Percentiles rank a stretch among this genome's conserved stretches.
Evolutionary conservation across 2,329 filamentous ascomycete species (phyloP).

Genomic region (Colletotrichum coccodes): DNA sequence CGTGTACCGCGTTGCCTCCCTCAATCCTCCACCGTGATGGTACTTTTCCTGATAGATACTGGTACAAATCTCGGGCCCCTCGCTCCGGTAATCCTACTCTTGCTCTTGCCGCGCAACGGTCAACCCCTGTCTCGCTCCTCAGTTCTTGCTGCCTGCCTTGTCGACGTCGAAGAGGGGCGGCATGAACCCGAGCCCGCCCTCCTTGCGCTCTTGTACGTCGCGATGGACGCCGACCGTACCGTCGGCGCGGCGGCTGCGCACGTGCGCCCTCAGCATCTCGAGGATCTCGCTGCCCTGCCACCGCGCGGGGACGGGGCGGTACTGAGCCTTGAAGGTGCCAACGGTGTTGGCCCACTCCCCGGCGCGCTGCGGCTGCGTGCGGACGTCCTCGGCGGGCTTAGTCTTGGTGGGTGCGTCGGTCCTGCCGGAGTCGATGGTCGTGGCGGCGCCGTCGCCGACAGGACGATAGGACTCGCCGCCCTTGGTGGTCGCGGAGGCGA

Average conservation of each 20-base stretch:
- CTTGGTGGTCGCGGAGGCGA: constrained; percentile 37
- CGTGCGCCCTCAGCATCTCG: constrained; percentile 80
- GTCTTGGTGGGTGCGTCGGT: constrained; percentile 12
- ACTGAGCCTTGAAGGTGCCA: constrained; percentile 92
- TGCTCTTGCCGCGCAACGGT: no score
- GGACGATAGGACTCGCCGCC: constrained; percentile 19
- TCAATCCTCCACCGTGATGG: background rate
- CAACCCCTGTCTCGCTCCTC: background rate
- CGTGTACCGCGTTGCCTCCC: background rate
- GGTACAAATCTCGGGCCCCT: background rate
- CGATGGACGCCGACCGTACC: constrained; percentile 43
- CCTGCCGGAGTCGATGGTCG: constrained; percentile 36
- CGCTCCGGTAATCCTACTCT: background rate
- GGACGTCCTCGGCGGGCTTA: constrained; percentile 37
- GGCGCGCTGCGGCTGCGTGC: constrained; percentile 44
- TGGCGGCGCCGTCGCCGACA: constrained; percentile 14
- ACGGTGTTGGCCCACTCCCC: constrained; percentile 98
- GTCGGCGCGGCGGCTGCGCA: constrained; percentile 66
- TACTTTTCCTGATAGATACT: constrained; percentile 4
- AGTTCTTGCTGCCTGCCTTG: constrained; percentile 17
- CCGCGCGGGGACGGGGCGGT: constrained; percentile 85
- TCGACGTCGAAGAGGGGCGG: constrained; percentile 51
- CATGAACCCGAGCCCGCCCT: constrained; percentile 67
- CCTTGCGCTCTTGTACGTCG: constrained; percentile 38
- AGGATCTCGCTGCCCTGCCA: constrained; percentile 90